Evolutionary conservation across 306 rosid genomes (phyloP).

Genomic region (Bauhinia variegata): DNA sequence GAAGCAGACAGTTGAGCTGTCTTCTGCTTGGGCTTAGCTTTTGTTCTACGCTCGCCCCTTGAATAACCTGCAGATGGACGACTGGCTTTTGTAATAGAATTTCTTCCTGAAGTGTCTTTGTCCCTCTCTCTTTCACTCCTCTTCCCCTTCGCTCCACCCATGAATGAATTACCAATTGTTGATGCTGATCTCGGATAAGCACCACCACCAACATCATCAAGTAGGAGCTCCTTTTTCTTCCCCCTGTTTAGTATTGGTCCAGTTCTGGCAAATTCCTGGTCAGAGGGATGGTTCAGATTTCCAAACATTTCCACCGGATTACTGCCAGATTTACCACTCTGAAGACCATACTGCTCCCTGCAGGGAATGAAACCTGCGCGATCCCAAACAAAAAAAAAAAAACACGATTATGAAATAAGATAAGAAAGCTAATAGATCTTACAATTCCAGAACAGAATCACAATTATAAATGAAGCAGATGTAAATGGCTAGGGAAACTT

Average conservation of each 20-base stretch:
- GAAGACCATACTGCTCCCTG: conserved; percentile 44
- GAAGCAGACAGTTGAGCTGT: conserved; percentile 62
- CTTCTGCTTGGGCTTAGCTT: conserved; percentile 79
- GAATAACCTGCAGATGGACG: conserved; percentile 52
- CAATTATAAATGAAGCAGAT: conserved; percentile 26
- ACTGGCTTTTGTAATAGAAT: conserved; percentile 52
- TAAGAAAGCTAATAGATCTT: neutral
- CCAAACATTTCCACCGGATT: conserved; percentile 39
- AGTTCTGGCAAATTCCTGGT: conserved; percentile 56
- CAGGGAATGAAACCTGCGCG: conserved; percentile 61
- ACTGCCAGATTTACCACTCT: conserved; percentile 39
- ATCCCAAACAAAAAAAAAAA: too few relatives aligned
- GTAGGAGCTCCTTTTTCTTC: conserved; percentile 74
- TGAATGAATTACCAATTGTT: conserved; percentile 50
- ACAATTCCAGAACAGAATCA: neutral
- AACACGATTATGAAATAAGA: conserved; percentile 5
- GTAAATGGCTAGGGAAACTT: conserved; percentile 22
- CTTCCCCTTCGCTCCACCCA: conserved; percentile 70
- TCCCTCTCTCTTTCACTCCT: conserved; percentile 79
- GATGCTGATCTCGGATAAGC: conserved; percentile 57
- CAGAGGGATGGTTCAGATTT: conserved; percentile 49
- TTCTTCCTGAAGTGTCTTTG: conserved; percentile 54
- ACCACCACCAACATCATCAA: conserved; percentile 73
- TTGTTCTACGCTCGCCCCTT: conserved; percentile 69
- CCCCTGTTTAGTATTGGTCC: conserved; percentile 65